Base-by-base conservation (phyloP, 306 rosid species). In the Malus sylvestris region DNA sequence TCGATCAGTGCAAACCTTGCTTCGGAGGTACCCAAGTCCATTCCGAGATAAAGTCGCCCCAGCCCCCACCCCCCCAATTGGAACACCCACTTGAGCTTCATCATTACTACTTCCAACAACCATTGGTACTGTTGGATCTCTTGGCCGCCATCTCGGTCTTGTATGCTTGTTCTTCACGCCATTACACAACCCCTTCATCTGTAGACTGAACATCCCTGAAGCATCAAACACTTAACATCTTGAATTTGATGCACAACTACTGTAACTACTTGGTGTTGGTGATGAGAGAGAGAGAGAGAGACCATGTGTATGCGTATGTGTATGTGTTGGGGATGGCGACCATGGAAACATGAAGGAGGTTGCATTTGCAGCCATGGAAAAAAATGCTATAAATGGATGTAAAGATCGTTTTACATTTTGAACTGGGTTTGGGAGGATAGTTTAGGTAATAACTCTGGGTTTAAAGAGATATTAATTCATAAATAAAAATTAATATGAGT, bases 11-110 rank as follows among this genome's bases (percentile, higher is more conserved):
- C 88, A 81, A 94, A 94, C 78, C 98, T 87, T 16, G 98, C 97
- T 22, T 96, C 95, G 2, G 97, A 90, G 19, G 97, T 94, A 22
- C 98, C 98, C 74, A 94, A 94, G 73, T 94, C 98, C 88, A 94
- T 78, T 23, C 97, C 96, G 15, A 94, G 97, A 86, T 88, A 90
- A 64, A 92, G 92, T 81, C 73, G 75, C 45, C 79, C 88, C 2
- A 33, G 4, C 32, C 4, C 32, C 32, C 4, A 4, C 23, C 4
- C 4, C 32, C 77, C 85, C 81, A 68, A 25, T 44, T 75, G 20
- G 62, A 79, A 81, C 55, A 68, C 72, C 78, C 81, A 68, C 58
- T 78, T 67, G 77, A 23, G 51, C 20, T 19, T 78, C 80, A 22
- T 69, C 79, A 23, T 45, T 71, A 0, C 69, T 71, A 55, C 80